phyloP scores from a whole-genome alignment of 441 rosid species.

The Euphorbia corollata region DNA sequence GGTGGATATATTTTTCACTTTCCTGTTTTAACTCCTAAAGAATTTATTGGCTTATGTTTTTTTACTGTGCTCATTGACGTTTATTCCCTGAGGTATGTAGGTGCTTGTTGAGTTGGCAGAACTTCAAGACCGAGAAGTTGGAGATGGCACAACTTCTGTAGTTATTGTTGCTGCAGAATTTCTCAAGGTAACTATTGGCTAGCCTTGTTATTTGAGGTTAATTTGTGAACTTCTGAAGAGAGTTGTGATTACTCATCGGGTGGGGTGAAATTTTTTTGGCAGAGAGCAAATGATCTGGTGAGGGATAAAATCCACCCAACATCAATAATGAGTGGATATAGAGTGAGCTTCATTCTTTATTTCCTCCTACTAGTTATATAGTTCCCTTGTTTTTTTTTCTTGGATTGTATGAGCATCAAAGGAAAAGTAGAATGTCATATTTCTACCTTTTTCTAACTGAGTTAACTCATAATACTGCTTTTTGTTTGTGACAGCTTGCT shows the following conservation, averaged over 20 bases:
- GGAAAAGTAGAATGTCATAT: not conserved
- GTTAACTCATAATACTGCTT: not conserved
- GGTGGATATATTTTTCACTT: conserved; percentile 33
- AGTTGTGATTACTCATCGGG: conserved; percentile 15
- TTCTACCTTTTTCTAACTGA: not conserved
- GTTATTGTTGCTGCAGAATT: conserved; percentile 93
- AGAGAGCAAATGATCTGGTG: conserved; percentile 94
- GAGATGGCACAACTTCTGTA: conserved; percentile 95
- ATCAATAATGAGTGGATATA: conserved; percentile 87
- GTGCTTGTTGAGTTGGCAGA: conserved; percentile 95
- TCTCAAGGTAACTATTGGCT: conserved; percentile 55
- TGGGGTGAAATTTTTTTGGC: conserved; percentile 24
- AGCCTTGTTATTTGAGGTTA: not conserved
- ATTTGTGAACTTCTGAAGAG: not conserved
- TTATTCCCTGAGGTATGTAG: conserved; percentile 26
- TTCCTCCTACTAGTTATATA: conserved; percentile 3
- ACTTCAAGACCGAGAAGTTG: conserved; percentile 95
- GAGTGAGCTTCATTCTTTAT: conserved; percentile 40
- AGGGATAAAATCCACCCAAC: conserved; percentile 98
- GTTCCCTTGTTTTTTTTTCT: not conserved
- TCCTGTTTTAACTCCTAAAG: not conserved
- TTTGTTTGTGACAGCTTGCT: conserved; percentile 60
- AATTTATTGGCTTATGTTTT: not conserved
- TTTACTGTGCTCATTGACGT: conserved; percentile 5
- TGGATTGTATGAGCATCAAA: not conserved